Conservation (phyloP, 495 filamentous ascomycete genomes). For the Cryomyces minteri region DNA sequence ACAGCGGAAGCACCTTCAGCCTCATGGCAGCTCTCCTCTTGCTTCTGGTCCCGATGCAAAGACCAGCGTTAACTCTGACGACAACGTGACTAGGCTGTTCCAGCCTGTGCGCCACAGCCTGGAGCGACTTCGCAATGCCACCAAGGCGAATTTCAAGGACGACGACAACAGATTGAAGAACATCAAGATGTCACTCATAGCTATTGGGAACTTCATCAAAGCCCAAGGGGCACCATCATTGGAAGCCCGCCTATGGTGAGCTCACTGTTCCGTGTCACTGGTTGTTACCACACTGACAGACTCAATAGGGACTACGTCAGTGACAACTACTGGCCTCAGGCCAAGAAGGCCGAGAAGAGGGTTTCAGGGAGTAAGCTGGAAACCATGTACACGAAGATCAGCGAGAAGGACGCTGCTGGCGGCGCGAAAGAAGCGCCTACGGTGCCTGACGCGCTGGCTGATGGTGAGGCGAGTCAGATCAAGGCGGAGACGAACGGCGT, state of each 20-base stretch:
- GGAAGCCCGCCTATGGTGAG: conserved; percentile 22
- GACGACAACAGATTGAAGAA: conserved; percentile 36
- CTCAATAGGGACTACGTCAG: conserved; percentile 20
- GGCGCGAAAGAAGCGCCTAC: background rate
- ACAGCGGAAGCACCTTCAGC: conserved; percentile 7
- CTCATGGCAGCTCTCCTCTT: conserved; percentile 4
- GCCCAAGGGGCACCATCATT: conserved; percentile 15
- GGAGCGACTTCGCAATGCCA: conserved; percentile 37
- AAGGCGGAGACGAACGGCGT: background rate
- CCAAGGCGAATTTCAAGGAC: conserved; percentile 40
- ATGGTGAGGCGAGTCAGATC: background rate
- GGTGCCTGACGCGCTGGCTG: background rate
- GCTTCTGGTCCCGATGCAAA: conserved; percentile 5
- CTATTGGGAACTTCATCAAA: conserved; percentile 33
- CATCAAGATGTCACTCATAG: conserved; percentile 29
- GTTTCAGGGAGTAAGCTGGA: conserved; percentile 1
- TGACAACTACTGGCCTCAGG: conserved; percentile 20
- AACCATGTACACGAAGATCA: conserved; percentile 7
- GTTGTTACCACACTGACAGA: background rate
- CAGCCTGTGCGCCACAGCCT: conserved; percentile 41
- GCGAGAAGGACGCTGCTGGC: conserved; percentile 1
- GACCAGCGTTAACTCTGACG: conserved; percentile 17
- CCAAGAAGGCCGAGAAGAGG: background rate
- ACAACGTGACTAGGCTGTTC: conserved; percentile 37
- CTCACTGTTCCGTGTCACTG: background rate